Conservation (phyloP, 2,329 filamentous ascomycete species). For the Ambrosiella beaveri region DNA sequence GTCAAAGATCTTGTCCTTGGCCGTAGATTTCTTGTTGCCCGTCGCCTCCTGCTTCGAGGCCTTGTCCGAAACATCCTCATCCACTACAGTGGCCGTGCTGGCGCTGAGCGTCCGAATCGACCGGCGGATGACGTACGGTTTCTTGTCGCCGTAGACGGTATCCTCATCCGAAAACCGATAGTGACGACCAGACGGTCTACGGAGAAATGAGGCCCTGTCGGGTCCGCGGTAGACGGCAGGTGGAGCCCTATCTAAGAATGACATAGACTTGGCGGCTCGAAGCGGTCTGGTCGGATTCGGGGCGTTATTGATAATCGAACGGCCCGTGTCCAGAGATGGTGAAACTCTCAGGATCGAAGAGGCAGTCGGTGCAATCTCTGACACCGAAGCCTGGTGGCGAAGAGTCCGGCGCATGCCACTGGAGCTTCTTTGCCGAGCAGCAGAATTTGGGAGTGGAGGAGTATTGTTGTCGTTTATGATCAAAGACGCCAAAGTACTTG, state of each 20-base stretch:
- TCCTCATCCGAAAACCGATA: conserved; percentile 7
- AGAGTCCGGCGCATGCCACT: neutral
- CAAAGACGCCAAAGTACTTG: neutral
- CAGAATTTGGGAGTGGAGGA: neutral
- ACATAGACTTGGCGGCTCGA: conserved; percentile 12
- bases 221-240: conserved; percentile 1
- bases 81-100: conserved; percentile 6
- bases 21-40: neutral
- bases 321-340: neutral
- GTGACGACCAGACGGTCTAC: conserved; percentile 2
- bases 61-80: neutral
- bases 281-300: neutral
- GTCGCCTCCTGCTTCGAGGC: neutral
- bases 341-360: neutral
- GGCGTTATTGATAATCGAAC: neutral
- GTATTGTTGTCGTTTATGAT: neutral
- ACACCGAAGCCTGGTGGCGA: neutral
- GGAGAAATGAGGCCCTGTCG: conserved; percentile 5
- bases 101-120: conserved; percentile 7
- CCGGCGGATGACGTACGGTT: conserved; percentile 9
- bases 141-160: neutral
- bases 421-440: neutral
- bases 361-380: conserved; percentile 1
- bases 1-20: conserved; percentile 2
- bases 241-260: conserved; percentile 10